phyloP scores from a whole-genome alignment of 2,329 filamentous ascomycete genomes.

The Fusarium robinianum region DNA sequence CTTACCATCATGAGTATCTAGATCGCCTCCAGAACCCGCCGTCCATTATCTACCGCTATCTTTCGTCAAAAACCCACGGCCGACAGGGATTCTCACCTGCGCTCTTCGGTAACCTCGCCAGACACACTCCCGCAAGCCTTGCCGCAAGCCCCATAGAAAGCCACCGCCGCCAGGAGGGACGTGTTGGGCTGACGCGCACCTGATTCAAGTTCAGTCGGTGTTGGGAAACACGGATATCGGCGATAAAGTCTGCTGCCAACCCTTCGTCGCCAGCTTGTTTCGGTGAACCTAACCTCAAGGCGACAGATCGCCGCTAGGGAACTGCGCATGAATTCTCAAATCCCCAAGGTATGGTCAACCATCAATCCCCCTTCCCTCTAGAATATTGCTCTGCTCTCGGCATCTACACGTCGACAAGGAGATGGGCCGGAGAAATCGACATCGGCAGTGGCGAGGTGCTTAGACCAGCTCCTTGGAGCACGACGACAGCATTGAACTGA shows the following conservation, averaged over 20 bases:
- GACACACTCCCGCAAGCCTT: neutral
- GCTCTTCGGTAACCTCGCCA: no score
- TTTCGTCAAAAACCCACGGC: no score
- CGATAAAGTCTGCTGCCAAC: conserved; percentile 12
- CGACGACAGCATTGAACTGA: no score
- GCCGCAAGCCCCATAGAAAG: neutral
- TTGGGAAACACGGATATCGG: conserved; percentile 9
- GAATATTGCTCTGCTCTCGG: neutral
- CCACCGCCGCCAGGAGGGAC: neutral
- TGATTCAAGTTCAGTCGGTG: neutral
- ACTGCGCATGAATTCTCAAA: conserved; percentile 41
- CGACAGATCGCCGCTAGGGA: conserved; percentile 20
- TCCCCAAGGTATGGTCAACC: conserved; percentile 38
- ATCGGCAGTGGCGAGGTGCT: no score
- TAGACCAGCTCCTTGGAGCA: no score
- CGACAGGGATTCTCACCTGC: no score
- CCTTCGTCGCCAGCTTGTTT: neutral
- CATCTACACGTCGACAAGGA: neutral
- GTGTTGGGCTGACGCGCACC: neutral
- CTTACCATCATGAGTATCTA: no score
- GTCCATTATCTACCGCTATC: no score
- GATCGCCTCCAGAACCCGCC: no score
- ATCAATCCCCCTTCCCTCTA: no score
- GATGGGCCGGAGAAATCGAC: neutral
- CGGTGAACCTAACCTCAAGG: conserved; percentile 15